phyloP scores from a whole-genome alignment of 257 asterid species.

The Ligustrum vulgare region DNA sequence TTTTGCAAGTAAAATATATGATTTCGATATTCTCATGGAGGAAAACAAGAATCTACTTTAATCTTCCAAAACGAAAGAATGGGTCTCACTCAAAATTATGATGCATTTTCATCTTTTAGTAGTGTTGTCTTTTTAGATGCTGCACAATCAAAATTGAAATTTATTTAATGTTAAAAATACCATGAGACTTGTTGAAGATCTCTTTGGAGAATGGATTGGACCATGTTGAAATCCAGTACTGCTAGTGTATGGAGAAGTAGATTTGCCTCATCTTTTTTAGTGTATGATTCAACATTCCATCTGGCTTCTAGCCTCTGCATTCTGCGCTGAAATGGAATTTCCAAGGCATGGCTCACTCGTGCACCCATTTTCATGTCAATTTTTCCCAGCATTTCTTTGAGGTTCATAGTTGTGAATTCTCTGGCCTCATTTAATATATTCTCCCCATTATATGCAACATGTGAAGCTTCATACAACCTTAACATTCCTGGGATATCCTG shows the following conservation, averaged over 20 bases:
- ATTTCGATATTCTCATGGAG: too few relatives aligned
- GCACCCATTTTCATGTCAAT: constrained; percentile 5
- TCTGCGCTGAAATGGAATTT: constrained; percentile 17
- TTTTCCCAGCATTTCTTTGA: constrained; percentile 1
- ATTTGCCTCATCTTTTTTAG: neutral
- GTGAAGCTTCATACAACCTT: constrained; percentile 33
- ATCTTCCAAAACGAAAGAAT: too few relatives aligned
- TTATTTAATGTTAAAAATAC: too few relatives aligned
- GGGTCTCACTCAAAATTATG: too few relatives aligned
- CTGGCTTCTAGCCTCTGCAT: constrained; percentile 22
- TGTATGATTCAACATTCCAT: constrained; percentile 21
- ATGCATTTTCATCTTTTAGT: too few relatives aligned
- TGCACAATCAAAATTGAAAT: neutral
- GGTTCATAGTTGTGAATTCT: constrained; percentile 18
- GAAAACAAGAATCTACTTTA: too few relatives aligned
- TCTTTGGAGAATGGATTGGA: constrained; percentile 22
- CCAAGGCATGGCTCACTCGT: constrained; percentile 19
- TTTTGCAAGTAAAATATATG: too few relatives aligned
- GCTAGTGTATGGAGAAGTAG: constrained; percentile 10
- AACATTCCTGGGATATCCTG: constrained; percentile 24
- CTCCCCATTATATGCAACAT: constrained; percentile 14
- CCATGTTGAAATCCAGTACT: constrained; percentile 25
- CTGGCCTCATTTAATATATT: constrained; percentile 18
- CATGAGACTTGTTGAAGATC: constrained; percentile 35
- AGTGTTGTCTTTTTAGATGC: too few relatives aligned